These are phyloP conservation scores for Dothiorella sarmentorum DNA, from an alignment of 2,329 filamentous ascomycete species.

Conservation along the genomic window DNA sequence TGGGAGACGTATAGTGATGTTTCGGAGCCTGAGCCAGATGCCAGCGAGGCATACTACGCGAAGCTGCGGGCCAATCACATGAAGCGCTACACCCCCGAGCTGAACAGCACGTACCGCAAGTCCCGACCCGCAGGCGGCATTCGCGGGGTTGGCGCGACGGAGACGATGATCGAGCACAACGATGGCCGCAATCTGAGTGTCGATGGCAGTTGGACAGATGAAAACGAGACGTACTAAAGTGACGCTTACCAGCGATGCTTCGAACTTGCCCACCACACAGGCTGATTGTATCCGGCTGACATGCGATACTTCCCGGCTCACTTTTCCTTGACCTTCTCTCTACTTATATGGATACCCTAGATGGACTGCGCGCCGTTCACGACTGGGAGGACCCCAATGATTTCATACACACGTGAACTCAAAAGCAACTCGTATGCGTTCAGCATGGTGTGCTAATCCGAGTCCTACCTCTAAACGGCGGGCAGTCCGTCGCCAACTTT, in stretches of 20 bases:
- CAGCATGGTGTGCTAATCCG: too few species aligned
- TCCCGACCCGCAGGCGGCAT: conserved; percentile 37
- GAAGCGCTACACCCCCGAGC: conserved; percentile 4
- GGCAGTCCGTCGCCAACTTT: not conserved
- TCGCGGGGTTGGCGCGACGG: conserved; percentile 42
- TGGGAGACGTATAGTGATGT: conserved; percentile 94
- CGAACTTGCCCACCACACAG: not conserved
- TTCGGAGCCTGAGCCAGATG: conserved; percentile 52
- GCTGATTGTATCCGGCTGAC: not conserved
- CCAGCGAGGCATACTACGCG: conserved; percentile 74
- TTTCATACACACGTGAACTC: not conserved
- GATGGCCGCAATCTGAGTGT: conserved; percentile 42
- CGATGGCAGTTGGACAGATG: conserved; percentile 50
- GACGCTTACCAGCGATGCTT: not conserved
- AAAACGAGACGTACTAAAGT: conserved; percentile 25
- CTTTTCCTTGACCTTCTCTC: not conserved
- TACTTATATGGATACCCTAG: conserved; percentile 11
- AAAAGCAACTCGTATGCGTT: too few species aligned
- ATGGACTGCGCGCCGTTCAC: not conserved
- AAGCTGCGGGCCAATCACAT: conserved; percentile 59
- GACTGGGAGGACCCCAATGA: not conserved
- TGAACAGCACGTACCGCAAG: conserved; percentile 8
- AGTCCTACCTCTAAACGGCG: too few species aligned
- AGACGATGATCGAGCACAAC: conserved; percentile 40
- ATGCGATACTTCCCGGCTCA: too few species aligned